phyloP scores from a whole-genome alignment of 2,329 filamentous ascomycete genomes.

The Lachnellula hyalina region DNA sequence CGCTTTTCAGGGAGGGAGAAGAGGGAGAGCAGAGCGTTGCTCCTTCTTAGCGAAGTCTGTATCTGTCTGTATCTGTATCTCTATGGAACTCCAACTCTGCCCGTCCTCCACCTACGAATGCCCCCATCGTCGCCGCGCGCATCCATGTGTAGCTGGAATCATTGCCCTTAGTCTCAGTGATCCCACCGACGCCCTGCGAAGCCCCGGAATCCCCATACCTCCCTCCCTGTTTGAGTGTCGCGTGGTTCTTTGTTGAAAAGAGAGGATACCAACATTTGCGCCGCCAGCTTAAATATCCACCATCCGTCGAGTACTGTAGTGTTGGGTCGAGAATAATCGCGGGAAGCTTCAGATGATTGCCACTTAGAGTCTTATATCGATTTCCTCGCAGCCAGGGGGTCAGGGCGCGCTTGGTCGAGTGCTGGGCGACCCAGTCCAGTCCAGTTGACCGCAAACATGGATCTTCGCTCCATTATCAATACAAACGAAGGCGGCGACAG shows the following conservation, averaged over 20 bases:
- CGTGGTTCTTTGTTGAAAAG: constrained; percentile 13
- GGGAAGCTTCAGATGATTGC: constrained; percentile 21
- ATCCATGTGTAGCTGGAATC: constrained; percentile 7
- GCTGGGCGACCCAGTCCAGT: constrained; percentile 12
- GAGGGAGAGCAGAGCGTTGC: too few species aligned
- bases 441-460: constrained; percentile 36
- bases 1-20: too few species aligned
- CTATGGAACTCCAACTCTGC: neutral
- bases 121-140: constrained; percentile 2
- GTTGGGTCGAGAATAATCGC: neutral
- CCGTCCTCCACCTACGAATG: neutral
- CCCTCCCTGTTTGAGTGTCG: constrained; percentile 9
- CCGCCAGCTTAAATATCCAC: constrained; percentile 12
- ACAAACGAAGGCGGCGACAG: constrained; percentile 29
- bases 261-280: constrained; percentile 19
- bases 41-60: too few species aligned
- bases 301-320: constrained; percentile 8
- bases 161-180: constrained; percentile 6
- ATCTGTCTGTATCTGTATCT: neutral
- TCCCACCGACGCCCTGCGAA: constrained; percentile 5
- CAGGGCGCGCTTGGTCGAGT: constrained; percentile 21
- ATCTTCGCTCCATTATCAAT: constrained; percentile 49
- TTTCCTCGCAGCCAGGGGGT: constrained; percentile 19
- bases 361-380: constrained; percentile 12
- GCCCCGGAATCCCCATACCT: neutral